Conservation (phyloP, 495 filamentous ascomycete genomes). For the Penicillium canariense region DNA sequence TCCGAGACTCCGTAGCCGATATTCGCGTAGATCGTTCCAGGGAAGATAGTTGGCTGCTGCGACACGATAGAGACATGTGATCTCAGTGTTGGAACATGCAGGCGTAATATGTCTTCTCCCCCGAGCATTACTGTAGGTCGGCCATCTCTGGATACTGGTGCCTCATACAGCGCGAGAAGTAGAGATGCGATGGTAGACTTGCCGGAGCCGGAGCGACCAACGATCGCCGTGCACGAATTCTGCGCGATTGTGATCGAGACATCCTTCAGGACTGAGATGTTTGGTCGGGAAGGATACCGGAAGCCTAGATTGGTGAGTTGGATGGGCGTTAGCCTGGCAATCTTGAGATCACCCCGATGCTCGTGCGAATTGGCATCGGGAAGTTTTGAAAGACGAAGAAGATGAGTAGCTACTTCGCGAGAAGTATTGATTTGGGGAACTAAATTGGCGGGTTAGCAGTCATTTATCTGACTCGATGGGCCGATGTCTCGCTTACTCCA, state of each 20-base stretch:
- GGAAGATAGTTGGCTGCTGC: conserved; percentile 76
- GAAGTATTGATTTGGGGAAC: conserved; percentile 78
- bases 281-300: conserved; percentile 61
- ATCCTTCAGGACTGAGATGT: conserved; percentile 52
- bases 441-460: conserved; percentile 19
- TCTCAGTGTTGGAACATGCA: conserved; percentile 65
- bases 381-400: conserved; percentile 70
- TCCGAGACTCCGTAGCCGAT: conserved; percentile 71
- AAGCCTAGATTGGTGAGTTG: conserved; percentile 60
- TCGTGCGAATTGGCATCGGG: conserved; percentile 57
- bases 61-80: conserved; percentile 71
- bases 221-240: conserved; percentile 68
- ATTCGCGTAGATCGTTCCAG: conserved; percentile 68
- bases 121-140: conserved; percentile 53
- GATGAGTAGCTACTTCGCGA: conserved; percentile 65
- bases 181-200: conserved; percentile 85
- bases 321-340: conserved; percentile 58
- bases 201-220: conserved; percentile 80
- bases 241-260: conserved; percentile 59
- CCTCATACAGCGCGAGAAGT: conserved; percentile 64
- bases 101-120: conserved; percentile 47
- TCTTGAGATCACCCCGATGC: conserved; percentile 40
- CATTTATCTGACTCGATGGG: not conserved
- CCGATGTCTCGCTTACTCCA: conserved; percentile 45
- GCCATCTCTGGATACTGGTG: conserved; percentile 22